A percentile compares a stretch with the other conserved stretches of the same genome.
Evolutionary conservation across 305 asterid genomes (phyloP).

Genomic region (Coffea humblotiana): DNA sequence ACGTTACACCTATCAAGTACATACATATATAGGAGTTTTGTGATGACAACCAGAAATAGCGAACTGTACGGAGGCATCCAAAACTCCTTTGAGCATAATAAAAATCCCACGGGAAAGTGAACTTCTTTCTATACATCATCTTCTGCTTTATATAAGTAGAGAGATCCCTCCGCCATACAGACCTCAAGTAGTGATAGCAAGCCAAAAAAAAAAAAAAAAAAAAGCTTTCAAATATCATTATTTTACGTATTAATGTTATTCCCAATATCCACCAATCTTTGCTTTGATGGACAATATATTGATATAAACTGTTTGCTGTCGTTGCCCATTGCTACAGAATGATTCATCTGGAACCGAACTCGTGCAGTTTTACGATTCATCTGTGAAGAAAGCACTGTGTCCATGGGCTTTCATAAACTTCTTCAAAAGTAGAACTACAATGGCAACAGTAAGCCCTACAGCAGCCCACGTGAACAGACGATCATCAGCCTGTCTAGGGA

Average conservation of each 20-base stretch:
- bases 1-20: neutral
- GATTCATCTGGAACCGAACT: neutral
- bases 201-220: neutral
- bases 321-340: neutral
- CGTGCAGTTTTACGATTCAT: constrained; percentile 46
- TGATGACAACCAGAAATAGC: neutral
- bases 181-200: neutral
- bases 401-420: constrained; percentile 80
- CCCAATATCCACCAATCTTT: neutral
- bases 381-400: constrained; percentile 63
- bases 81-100: neutral
- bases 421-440: constrained; percentile 68
- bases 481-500: constrained; percentile 62
- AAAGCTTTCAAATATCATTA: constrained; percentile 7
- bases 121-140: neutral
- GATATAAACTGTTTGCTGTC: neutral
- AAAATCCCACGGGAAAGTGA: neutral
- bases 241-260: neutral
- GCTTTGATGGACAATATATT: neutral
- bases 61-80: neutral
- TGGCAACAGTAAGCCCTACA: constrained; percentile 70
- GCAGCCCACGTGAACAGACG: constrained; percentile 81
- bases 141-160: neutral
- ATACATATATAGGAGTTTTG: neutral
- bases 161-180: constrained; percentile 7